Base-by-base conservation (phyloP, 768 basidiomycete species). In the Trametes coccinea region DNA sequence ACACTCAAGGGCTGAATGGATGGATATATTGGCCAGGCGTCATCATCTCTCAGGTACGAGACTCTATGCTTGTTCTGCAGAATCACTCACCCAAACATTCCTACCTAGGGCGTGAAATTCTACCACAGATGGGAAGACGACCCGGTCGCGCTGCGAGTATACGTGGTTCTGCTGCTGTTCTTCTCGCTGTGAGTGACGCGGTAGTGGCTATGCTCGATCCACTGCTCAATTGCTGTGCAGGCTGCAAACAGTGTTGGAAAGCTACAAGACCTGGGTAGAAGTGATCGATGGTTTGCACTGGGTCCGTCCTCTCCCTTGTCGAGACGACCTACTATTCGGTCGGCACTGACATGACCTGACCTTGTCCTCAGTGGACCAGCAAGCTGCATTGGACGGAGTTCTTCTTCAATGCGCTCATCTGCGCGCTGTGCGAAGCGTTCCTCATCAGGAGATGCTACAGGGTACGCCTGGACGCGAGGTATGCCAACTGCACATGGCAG, bases 391-490 rank as follows among this genome's bases (percentile, higher is more conserved):
- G 78, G 77, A 71, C 76, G 0, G 80, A 82, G 52, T 64, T 82
- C 39, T 78, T 83, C 56, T 53, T 83, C 39, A 83, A 83, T 63
- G 80, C 80, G 3, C 65, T 78, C 8, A 77, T 84, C 40, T 79
- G 77, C 63, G 71, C 76, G 56, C 52, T 80, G 39, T 83, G 82
- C 65, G 78, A 84, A 66, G 69, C 74, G 3, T 84, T 80, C 61
- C 80, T 81, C 46, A 78, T 84, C 30, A 71, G 77, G 40, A 72
- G 79, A 55, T 83, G 83, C 59, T 85, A 82, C 80, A 81, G 80
- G 76, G 84, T 80, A 49, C 16, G 34, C 46, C 34, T 16, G 51
- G 22, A 22, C 22, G 22, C 22, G 22, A 22, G 22, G 22, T 22
- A 22, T 22, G 22, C 22, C 22, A 22, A 22, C 22, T 22, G 22